Percentiles rank a stretch among this genome's conserved stretches.
Conservation (phyloP, 2,329 filamentous ascomycete genomes). For the Aspergillus arachidicola region DNA sequence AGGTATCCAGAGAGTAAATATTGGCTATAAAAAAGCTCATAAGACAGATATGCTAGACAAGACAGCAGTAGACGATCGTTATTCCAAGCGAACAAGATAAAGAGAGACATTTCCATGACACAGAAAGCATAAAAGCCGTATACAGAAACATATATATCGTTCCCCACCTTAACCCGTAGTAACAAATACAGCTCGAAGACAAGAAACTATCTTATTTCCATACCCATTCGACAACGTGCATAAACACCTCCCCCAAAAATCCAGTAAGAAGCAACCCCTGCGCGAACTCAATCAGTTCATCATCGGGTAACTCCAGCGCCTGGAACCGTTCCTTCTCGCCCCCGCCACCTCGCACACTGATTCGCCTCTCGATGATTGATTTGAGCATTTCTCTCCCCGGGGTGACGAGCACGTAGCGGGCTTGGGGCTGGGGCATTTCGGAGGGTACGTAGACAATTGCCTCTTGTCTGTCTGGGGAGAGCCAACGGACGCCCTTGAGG, state of each 20-base stretch:
- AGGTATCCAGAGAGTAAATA: background rate
- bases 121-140: background rate
- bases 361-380: conserved; percentile 27
- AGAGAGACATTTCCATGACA: background rate
- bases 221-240: conserved; percentile 37
- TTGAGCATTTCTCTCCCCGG: conserved; percentile 32
- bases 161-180: background rate
- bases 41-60: background rate
- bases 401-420: conserved; percentile 31
- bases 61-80: background rate
- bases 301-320: conserved; percentile 23
- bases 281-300: conserved; percentile 33
- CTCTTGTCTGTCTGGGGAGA: conserved; percentile 29
- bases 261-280: conserved; percentile 30
- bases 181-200: background rate
- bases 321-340: conserved; percentile 28
- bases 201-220: conserved; percentile 19
- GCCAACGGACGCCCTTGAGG: conserved; percentile 23
- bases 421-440: conserved; percentile 7
- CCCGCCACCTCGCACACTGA: conserved; percentile 23
- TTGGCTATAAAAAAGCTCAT: background rate
- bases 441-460: conserved; percentile 22
- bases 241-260: conserved; percentile 31
- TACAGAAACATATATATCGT: background rate
- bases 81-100: background rate